Percentiles rank a stretch among this genome's conserved stretches.
These are phyloP conservation scores for Chaetomium cochliodes DNA, from an alignment of 495 filamentous ascomycete genomes.

Conservation along the genomic window DNA sequence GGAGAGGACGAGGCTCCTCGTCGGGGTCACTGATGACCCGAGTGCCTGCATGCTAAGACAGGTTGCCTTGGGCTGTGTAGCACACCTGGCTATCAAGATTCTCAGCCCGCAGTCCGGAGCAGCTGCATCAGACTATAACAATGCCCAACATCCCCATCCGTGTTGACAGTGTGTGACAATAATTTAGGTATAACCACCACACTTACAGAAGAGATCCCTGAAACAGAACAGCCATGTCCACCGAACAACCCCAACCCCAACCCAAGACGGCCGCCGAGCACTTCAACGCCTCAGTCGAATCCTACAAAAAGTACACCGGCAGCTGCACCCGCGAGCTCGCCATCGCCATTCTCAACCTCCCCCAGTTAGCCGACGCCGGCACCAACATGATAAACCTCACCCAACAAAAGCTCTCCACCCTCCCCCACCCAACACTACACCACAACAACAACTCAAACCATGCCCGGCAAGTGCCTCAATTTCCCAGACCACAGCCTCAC, in stretches of 20 bases:
- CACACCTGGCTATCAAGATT: neutral
- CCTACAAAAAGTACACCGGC: neutral
- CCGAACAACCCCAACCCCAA: neutral
- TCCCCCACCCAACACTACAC: neutral
- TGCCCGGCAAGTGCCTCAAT: neutral
- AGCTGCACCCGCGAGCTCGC: slow-evolving; percentile 1
- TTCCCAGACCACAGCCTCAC: neutral
- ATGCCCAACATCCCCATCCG: neutral
- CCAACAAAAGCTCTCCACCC: neutral
- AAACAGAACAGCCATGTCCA: neutral
- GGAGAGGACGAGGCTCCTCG: neutral
- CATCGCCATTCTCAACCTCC: neutral
- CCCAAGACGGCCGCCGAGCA: neutral
- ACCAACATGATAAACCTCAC: neutral
- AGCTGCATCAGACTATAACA: too few species aligned
- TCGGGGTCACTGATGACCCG: neutral
- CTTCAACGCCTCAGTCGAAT: neutral
- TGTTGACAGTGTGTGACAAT: neutral
- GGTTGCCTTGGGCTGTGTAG: neutral
- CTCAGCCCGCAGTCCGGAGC: neutral
- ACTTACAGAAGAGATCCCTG: neutral
- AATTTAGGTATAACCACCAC: neutral
- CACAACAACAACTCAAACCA: neutral
- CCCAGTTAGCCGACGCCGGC: neutral
- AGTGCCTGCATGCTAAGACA: too few species aligned